Evolutionary conservation across 2,329 filamentous ascomycete genomes (phyloP).

Genomic region (Aureobasidium zeae): DNA sequence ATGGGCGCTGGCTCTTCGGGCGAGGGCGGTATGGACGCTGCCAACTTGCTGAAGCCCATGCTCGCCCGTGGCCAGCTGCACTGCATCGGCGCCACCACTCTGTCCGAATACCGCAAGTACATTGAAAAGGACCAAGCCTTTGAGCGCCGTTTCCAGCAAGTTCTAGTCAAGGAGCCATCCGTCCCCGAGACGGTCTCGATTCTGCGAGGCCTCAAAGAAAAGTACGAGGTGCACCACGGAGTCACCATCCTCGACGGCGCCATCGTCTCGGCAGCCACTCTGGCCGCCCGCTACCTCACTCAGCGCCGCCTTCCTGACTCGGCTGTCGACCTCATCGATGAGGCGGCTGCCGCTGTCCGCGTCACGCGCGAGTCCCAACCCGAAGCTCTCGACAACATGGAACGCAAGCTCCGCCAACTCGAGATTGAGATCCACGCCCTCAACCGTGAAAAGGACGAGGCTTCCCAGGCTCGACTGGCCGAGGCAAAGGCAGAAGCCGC

Average conservation of each 20-base stretch:
- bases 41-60: constrained; percentile 97
- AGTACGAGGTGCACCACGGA: constrained; percentile 96
- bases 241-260: constrained; percentile 93
- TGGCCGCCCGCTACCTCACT: constrained; percentile 89
- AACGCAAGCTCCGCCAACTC: constrained; percentile 79
- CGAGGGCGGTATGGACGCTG: constrained; percentile 97
- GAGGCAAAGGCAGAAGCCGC: constrained; percentile 83
- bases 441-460: constrained; percentile 87
- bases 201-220: constrained; percentile 94
- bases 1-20: constrained; percentile 95
- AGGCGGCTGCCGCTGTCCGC: constrained; percentile 90
- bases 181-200: constrained; percentile 91
- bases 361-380: constrained; percentile 95
- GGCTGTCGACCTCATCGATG: constrained; percentile 91
- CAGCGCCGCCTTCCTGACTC: constrained; percentile 86
- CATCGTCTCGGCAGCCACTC: constrained; percentile 80
- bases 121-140: constrained; percentile 98
- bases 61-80: constrained; percentile 91
- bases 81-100: constrained; percentile 93
- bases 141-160: constrained; percentile 96
- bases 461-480: constrained; percentile 71
- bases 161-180: constrained; percentile 87
- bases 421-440: constrained; percentile 97
- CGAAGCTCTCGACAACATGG: constrained; percentile 88
- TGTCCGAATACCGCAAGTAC: constrained; percentile 95